Base-by-base conservation (phyloP, 352 stramenopile genomes). In the Albugo laibachii region DNA sequence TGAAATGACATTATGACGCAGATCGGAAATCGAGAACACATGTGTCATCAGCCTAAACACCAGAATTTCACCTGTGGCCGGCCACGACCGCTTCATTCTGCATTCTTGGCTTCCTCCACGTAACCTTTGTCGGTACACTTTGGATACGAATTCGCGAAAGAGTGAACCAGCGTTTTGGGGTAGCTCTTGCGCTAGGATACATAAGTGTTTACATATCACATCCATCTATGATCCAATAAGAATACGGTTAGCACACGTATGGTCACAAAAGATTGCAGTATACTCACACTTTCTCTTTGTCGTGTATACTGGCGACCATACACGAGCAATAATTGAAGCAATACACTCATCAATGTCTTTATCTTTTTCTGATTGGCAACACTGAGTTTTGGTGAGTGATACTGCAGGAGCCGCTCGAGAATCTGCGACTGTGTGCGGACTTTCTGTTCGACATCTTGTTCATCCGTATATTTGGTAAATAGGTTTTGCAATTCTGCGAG, bases 311-410 rank as follows among this genome's bases (percentile, higher is more conserved):
- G 66, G 43, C 82, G 75, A 10, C 73, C 92, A 42, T 91, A 88
- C 49, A 83, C 77, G 21, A 97, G 69, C 55, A 97, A 97, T 54
- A 94, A 66, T 20, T 81, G 83, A 40, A 97, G 58, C 40, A 98
- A 69, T 2, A 98, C 83, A 36, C 93, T 86, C 35, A 95, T 94
- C 59, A 97, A 97, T 49, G 93, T 95, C 68, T 96, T 92, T 83
- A 97, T 97, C 38, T 83, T 86, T 52, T 84, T 67, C 53, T 92
- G 83, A 64, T 98, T 98, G 21, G 87, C 80, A 42, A 87, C 83
- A 53, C 92, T 92, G 27, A 98, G 55, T 41, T 84, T 72, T n/a
- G 93, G 77, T 20, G 85, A 97, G 66, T 97, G 96, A 45, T 83
- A 92, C 41, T 70, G 79, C 39, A 96, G 65, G 41, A 98, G 85